phyloP scores from a whole-genome alignment of 495 filamentous ascomycete species.

The Penicillium bialowiezense region DNA sequence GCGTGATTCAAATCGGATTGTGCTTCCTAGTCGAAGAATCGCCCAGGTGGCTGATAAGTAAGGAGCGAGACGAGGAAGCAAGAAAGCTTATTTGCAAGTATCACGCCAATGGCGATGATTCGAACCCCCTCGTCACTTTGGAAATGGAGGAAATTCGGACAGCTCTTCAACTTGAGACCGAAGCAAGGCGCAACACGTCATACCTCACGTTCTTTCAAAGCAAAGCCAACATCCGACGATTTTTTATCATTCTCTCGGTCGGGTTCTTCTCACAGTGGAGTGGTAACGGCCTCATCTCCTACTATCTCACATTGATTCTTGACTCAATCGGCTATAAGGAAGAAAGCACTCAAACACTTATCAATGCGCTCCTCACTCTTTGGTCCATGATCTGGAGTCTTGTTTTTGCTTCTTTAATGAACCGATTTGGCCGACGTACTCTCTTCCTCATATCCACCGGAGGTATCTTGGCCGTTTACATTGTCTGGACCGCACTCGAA shows the following conservation, averaged over 20 bases:
- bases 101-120: slow-evolving; percentile 23
- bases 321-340: slow-evolving; percentile 33
- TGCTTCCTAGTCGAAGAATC: slow-evolving; percentile 38
- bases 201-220: slow-evolving; percentile 6
- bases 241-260: slow-evolving; percentile 7
- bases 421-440: slow-evolving; percentile 55
- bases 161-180: slow-evolving; percentile 25
- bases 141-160: slow-evolving; percentile 29
- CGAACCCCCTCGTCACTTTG: slow-evolving; percentile 15
- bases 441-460: slow-evolving; percentile 55
- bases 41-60: slow-evolving; percentile 35
- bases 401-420: slow-evolving; percentile 51
- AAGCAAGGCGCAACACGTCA: slow-evolving; percentile 25
- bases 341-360: slow-evolving; percentile 26
- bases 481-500: slow-evolving; percentile 53
- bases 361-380: slow-evolving; percentile 25
- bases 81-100: slow-evolving; percentile 42
- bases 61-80: slow-evolving; percentile 39
- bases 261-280: slow-evolving; percentile 12
- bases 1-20: slow-evolving; percentile 37
- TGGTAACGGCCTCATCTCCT: slow-evolving; percentile 33
- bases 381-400: slow-evolving; percentile 48
- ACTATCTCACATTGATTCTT: slow-evolving; percentile 42
- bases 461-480: slow-evolving; percentile 56
- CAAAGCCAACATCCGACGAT: slow-evolving; percentile 3